phyloP scores from a whole-genome alignment of 1,284 basidiomycete species.

The Sanguinoderma infundibulare region DNA sequence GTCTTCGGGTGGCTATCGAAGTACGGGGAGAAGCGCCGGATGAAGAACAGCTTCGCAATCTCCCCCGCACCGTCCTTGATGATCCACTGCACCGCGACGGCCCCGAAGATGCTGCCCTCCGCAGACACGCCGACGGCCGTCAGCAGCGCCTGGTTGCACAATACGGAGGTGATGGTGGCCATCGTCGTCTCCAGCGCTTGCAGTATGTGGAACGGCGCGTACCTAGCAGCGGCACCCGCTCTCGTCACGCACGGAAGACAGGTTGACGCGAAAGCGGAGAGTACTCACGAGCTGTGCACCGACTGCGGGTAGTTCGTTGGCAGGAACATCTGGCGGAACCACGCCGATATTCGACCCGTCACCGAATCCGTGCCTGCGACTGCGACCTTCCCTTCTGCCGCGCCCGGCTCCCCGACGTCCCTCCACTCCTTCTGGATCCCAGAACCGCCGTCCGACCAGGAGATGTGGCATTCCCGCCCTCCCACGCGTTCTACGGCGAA shows the following conservation, averaged over 20 bases:
- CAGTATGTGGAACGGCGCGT: slow-evolving; percentile 35
- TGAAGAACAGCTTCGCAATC: slow-evolving; percentile 39
- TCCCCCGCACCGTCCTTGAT: slow-evolving; percentile 40
- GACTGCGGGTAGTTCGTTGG: slow-evolving; percentile 39
- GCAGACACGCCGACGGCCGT: slow-evolving; percentile 37
- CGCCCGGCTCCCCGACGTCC: slow-evolving; percentile 18
- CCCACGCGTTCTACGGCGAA: slow-evolving; percentile 37
- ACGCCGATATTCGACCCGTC: slow-evolving; percentile 30
- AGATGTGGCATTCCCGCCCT: slow-evolving; percentile 35
- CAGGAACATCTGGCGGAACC: slow-evolving; percentile 38
- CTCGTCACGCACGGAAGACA: not conserved
- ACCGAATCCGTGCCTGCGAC: slow-evolving; percentile 21
- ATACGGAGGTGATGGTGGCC: slow-evolving; percentile 35
- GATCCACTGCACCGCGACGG: slow-evolving; percentile 40
- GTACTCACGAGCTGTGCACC: slow-evolving; percentile 37
- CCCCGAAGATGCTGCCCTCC: slow-evolving; percentile 38
- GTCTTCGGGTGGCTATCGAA: slow-evolving; percentile 40
- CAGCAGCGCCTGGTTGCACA: slow-evolving; percentile 39
- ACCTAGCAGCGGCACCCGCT: slow-evolving; percentile 17
- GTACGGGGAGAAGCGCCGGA: slow-evolving; percentile 35
- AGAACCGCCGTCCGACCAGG: slow-evolving; percentile 26
- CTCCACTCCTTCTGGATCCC: slow-evolving; percentile 34
- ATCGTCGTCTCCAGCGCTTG: slow-evolving; percentile 36
- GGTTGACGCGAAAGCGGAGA: not conserved
- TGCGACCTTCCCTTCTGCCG: slow-evolving; percentile 13